Evolutionary conservation across 306 rosid species (phyloP).

Genomic region (Luffa acutangula): DNA sequence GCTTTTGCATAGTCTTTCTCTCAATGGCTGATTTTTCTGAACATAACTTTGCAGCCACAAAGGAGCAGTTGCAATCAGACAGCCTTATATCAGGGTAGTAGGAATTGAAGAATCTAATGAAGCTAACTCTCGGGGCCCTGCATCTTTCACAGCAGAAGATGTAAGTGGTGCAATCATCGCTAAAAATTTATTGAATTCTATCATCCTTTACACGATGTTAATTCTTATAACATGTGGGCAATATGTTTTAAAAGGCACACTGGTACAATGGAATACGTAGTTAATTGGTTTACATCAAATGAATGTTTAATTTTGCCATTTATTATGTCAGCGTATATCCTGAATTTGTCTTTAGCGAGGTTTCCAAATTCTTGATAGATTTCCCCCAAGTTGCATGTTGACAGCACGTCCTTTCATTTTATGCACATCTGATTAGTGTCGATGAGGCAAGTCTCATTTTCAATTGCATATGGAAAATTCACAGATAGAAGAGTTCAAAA

Average conservation of each 20-base stretch:
- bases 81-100: constrained; percentile 90
- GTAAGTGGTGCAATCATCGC: constrained; percentile 28
- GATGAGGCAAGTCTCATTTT: background rate
- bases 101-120: constrained; percentile 83
- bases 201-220: background rate
- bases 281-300: background rate
- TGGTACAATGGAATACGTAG: background rate
- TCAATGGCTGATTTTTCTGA: background rate
- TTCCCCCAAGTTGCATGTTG: background rate
- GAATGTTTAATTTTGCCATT: background rate
- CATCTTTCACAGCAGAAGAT: constrained; percentile 62
- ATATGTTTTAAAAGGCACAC: background rate
- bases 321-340: background rate
- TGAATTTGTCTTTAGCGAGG: background rate
- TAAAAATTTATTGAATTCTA: background rate
- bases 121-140: constrained; percentile 60
- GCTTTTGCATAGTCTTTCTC: constrained; percentile 3
- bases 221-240: background rate
- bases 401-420: background rate
- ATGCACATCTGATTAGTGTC: background rate
- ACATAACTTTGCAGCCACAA: constrained; percentile 48
- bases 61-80: constrained; percentile 96
- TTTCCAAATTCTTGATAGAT: background rate
- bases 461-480: background rate
- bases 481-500: constrained; percentile 92